Evolutionary conservation across 2,329 filamentous ascomycete species (phyloP).

Genomic region (Ilyonectria sp.): DNA sequence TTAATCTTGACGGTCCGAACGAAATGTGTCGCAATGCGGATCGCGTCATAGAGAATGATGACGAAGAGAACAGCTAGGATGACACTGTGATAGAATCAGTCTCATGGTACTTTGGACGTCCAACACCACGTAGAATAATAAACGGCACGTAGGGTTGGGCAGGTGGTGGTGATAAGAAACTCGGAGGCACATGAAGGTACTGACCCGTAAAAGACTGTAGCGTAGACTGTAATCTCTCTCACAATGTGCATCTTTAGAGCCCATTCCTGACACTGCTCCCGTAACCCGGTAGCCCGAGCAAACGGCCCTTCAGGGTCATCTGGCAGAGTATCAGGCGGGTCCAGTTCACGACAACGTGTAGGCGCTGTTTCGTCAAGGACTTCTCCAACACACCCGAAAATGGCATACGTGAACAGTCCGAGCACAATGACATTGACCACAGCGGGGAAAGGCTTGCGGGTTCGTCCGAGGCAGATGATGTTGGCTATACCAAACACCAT

Average conservation of each 20-base stretch:
- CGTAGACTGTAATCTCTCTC: background rate
- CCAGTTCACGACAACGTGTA: background rate
- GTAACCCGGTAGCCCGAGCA: background rate
- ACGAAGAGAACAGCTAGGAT: background rate
- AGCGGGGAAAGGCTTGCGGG: background rate
- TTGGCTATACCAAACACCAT: background rate
- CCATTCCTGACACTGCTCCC: constrained; percentile 9
- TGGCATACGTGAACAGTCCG: background rate
- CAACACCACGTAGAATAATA: background rate
- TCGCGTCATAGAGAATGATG: no score
- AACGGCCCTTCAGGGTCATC: background rate
- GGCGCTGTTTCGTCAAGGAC: background rate
- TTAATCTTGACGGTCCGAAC: background rate
- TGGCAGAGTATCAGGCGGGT: background rate
- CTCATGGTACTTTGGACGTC: background rate
- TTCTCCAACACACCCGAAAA: background rate
- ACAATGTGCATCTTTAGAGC: constrained; percentile 12
- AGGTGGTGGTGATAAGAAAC: background rate
- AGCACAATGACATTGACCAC: constrained; percentile 1
- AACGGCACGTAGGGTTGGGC: background rate
- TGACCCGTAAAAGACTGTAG: background rate
- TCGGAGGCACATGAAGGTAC: background rate
- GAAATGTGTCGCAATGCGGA: background rate
- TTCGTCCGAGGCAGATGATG: constrained; percentile 3
- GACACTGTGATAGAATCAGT: background rate